Evolutionary conservation across 345 rosid genomes (phyloP).

Genomic region (Orychophragmus violaceus): DNA sequence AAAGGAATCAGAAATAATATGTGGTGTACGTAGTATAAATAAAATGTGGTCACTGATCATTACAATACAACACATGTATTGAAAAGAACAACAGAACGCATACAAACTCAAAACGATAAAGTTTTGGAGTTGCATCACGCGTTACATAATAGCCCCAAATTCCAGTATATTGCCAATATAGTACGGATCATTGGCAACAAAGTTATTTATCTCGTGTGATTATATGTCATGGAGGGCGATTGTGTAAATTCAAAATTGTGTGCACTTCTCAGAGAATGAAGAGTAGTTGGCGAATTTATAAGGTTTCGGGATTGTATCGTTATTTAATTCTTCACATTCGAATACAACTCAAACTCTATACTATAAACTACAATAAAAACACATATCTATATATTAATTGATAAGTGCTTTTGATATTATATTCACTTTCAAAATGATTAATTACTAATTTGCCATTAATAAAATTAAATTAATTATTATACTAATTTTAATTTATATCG

Average conservation of each 20-base stretch:
- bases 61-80: neutral
- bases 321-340: neutral
- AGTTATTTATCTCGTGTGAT: conserved; percentile 8
- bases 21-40: neutral
- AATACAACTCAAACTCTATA: conserved; percentile 5
- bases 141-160: neutral
- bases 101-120: neutral
- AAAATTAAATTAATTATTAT: too few species aligned
- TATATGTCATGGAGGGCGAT: neutral
- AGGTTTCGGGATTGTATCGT: neutral
- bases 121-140: neutral
- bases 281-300: neutral
- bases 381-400: neutral
- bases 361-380: neutral
- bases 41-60: neutral
- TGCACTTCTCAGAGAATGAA: neutral
- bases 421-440: too few species aligned
- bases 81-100: neutral
- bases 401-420: too few species aligned
- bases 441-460: too few species aligned
- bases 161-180: neutral
- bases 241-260: neutral
- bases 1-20: neutral
- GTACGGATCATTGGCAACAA: neutral
- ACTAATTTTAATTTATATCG: too few species aligned